These are phyloP conservation scores for Plasmodium sp. DNA, from an alignment of 169 alveolate genomes.

Conservation along the genomic window DNA sequence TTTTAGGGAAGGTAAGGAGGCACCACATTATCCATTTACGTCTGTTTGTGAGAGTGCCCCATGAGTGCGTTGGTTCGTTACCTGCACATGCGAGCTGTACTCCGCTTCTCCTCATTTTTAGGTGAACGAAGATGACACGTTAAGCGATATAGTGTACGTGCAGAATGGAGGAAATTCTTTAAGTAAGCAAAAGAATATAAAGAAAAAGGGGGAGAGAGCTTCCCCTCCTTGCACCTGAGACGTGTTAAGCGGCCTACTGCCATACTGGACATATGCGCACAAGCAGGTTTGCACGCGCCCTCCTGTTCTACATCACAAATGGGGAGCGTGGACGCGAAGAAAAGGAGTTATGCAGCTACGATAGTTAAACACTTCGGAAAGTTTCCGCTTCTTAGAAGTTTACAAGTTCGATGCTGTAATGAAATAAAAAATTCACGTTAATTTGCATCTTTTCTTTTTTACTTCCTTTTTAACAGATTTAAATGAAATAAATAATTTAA, in stretches of 20 bases:
- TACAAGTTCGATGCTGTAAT: neutral
- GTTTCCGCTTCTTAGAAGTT: neutral
- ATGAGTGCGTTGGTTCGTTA: neutral
- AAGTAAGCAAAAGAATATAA: conserved; percentile 28
- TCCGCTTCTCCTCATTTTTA: neutral
- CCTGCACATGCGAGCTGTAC: neutral
- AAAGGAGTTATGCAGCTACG: neutral
- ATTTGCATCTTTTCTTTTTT: neutral
- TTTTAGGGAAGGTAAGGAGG: conserved; percentile 56
- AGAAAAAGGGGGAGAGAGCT: neutral
- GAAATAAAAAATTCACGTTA: neutral
- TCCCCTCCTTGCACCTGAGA: neutral
- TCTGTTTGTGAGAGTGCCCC: neutral
- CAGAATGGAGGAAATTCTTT: conserved; percentile 61
- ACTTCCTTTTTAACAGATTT: conserved; percentile 30
- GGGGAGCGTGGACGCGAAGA: neutral
- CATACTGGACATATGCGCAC: neutral
- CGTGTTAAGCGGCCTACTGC: neutral
- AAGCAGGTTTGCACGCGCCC: neutral
- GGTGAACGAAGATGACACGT: conserved; percentile 65
- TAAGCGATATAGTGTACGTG: conserved; percentile 57
- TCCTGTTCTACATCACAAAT: neutral
- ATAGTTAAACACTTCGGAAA: neutral
- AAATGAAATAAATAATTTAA: conserved; percentile 60
- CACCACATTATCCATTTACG: neutral